A percentile compares a stretch with the other conserved stretches of the same genome.
These are phyloP conservation scores for Mesembryanthemum crystallinum DNA, from an alignment of 148 eudicot genomes.

Conservation along the genomic window DNA sequence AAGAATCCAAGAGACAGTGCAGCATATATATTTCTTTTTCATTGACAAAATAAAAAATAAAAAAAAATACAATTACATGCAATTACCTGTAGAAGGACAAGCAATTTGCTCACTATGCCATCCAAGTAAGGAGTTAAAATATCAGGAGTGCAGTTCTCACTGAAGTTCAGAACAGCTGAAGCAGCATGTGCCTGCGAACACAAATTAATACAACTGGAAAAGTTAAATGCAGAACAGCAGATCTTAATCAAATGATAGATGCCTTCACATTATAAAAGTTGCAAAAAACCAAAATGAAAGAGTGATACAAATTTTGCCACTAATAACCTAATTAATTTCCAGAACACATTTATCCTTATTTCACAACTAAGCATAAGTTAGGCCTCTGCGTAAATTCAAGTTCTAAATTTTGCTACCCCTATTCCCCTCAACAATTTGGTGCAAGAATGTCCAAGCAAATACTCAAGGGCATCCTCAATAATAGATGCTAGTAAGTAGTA, in stretches of 20 bases:
- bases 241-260: background rate
- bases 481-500: background rate
- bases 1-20: background rate
- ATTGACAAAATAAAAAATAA: background rate
- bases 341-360: background rate
- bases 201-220: background rate
- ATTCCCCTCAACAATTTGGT: background rate
- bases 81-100: constrained; percentile 75
- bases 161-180: constrained; percentile 90
- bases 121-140: constrained; percentile 87
- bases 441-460: background rate
- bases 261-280: no score
- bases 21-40: background rate
- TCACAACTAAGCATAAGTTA: no score
- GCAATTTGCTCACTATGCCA: constrained; percentile 81
- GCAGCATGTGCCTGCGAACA: constrained; percentile 88
- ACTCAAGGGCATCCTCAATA: background rate
- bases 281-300: no score
- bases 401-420: no score
- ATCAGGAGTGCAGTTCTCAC: constrained; percentile 94
- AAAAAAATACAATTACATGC: background rate
- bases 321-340: background rate
- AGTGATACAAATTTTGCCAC: background rate
- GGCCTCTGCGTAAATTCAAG: no score
- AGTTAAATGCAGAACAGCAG: background rate